Base-by-base conservation (phyloP, 306 rosid genomes). In the Vicia villosa region DNA sequence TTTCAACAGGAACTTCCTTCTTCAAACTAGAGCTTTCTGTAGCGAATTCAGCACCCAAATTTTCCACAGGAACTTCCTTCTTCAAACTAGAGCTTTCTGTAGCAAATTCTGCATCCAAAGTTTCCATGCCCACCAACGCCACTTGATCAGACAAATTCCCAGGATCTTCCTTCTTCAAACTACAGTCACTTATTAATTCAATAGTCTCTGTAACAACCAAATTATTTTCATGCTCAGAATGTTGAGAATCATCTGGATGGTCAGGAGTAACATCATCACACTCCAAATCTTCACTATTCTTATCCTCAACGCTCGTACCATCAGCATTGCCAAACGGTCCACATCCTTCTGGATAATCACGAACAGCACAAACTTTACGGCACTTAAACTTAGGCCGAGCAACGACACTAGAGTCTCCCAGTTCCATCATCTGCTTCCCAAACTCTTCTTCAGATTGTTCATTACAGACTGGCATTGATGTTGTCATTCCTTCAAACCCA, bases 281-380 rank as follows among this genome's bases (percentile, higher is more conserved):
- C 70, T 36, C 72, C 21, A 22, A 47, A 67, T 57, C 52, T 21
- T 65, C 66, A 19, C 22, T 68, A 43, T 65, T 70, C 38, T 57
- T 67, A 72, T 66, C 79, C 73, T 58, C 67, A 40, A 67, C 65
- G 46, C 46, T 7, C 21, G 66, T 45, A 41, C 36, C 74, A 32
- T 70, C 58, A 52, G 15, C 63, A 9, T 57, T 69, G 57, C 49
- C 77, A 76, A 9, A 11, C 5, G 76, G 85, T 70, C 98, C 98
- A 81, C 98, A 94, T 8, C 83, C 90, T 1, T 72, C 82, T 1
- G 98, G 97, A 68, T 74, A 94, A 77, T 90, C 90, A 2, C 96
- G 97, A 81, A 82, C n/a, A 5, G 91, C 89, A 26, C 85, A 88
- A 69, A 84, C 73, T 70, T 47, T 77, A 13, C 86, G 88, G 45